phyloP scores from a whole-genome alignment of 164 flowering plant species.

The Vitis amurensis region DNA sequence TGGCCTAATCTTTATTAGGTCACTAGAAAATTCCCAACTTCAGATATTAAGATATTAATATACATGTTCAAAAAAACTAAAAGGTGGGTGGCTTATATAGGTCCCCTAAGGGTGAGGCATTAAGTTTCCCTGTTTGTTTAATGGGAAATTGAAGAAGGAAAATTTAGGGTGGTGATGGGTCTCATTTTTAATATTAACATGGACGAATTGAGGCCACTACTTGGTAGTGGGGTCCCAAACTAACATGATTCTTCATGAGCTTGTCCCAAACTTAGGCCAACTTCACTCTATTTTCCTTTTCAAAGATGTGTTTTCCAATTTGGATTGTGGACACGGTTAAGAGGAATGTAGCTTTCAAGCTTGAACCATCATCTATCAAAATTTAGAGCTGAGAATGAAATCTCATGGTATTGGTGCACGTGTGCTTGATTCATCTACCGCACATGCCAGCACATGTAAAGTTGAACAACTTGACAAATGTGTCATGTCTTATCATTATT shows the following conservation, averaged over 20 bases:
- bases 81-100: not conserved
- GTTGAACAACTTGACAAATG: not conserved
- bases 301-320: constrained; percentile 9
- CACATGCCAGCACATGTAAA: constrained; percentile 16
- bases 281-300: constrained; percentile 5
- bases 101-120: not conserved
- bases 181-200: constrained; percentile 9
- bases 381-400: not conserved
- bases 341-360: constrained; percentile 13
- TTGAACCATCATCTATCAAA: constrained; percentile 1
- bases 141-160: constrained; percentile 1
- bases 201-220: constrained; percentile 10
- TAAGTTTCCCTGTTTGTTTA: not conserved
- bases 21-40: not conserved
- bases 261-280: constrained; percentile 7
- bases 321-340: constrained; percentile 9
- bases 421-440: not conserved
- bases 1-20: not conserved
- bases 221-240: constrained; percentile 15
- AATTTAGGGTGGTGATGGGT: not conserved
- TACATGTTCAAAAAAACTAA: not conserved
- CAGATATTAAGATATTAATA: not conserved
- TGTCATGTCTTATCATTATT: not conserved
- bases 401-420: not conserved
- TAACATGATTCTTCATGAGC: constrained; percentile 8